A percentile compares a stretch with the other conserved stretches of the same genome.
Conservation (phyloP, 2,329 filamentous ascomycete species). For the Rhinocladiella mackenziei region DNA sequence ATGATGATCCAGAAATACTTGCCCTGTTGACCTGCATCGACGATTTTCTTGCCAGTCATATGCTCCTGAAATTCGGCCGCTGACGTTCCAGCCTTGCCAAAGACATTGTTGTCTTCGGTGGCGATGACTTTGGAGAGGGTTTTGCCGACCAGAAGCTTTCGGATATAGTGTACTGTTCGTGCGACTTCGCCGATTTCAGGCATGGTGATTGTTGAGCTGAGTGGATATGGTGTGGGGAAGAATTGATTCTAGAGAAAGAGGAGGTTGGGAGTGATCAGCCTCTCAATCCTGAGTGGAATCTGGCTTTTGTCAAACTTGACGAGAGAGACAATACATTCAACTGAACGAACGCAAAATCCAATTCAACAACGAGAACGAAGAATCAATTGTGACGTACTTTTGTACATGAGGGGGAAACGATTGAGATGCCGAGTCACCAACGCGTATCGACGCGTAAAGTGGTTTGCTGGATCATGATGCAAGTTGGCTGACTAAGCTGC, state of each 20-base stretch:
- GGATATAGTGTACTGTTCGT: slow-evolving; percentile 79
- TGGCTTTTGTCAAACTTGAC: no score
- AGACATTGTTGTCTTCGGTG: slow-evolving; percentile 77
- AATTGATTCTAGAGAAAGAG: no score
- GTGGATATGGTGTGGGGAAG: no score
- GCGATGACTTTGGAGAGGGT: slow-evolving; percentile 67
- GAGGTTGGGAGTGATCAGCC: not conserved
- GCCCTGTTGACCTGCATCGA: slow-evolving; percentile 74
- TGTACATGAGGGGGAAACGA: not conserved
- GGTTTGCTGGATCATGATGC: slow-evolving; percentile 5
- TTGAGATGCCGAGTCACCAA: slow-evolving; percentile 2
- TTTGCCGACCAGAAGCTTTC: slow-evolving; percentile 77
- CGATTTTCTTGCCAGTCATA: slow-evolving; percentile 68
- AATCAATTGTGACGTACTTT: no score
- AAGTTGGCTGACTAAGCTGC: no score
- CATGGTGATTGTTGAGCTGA: slow-evolving; percentile 35
- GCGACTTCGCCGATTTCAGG: slow-evolving; percentile 62
- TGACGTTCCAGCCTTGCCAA: slow-evolving; percentile 82
- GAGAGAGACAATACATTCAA: no score
- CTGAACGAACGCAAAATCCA: no score
- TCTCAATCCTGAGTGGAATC: no score
- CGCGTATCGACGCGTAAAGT: slow-evolving; percentile 25
- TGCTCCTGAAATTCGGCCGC: slow-evolving; percentile 69
- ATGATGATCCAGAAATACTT: slow-evolving; percentile 96
- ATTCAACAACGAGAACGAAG: no score